Percentiles rank a stretch among this genome's conserved stretches.
Conservation (phyloP, 768 basidiomycete species). For the Boletus barrowsii region DNA sequence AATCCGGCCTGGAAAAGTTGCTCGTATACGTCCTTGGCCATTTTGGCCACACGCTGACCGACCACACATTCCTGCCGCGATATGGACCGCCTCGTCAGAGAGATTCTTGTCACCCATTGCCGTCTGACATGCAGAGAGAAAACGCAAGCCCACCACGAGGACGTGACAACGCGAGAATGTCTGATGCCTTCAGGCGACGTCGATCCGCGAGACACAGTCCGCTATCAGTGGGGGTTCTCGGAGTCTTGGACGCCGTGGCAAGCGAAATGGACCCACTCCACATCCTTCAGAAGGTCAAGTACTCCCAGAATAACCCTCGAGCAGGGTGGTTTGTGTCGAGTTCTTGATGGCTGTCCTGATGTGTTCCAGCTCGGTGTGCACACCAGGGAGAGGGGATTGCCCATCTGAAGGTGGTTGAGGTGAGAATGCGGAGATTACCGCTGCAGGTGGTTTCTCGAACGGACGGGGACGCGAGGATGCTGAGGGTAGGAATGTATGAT, state of each 20-base stretch:
- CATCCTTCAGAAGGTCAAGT: not conserved
- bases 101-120: slow-evolving; percentile 34
- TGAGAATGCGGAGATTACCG: not conserved
- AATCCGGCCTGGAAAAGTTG: not conserved
- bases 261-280: slow-evolving; percentile 25
- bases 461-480: slow-evolving; percentile 5
- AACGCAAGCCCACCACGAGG: slow-evolving; percentile 35
- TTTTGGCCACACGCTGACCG: no score
- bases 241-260: slow-evolving; percentile 28
- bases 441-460: not conserved
- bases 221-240: slow-evolving; percentile 19
- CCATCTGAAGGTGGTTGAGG: slow-evolving; percentile 10
- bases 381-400: not conserved
- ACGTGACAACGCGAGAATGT: not conserved
- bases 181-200: not conserved
- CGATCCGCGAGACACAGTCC: slow-evolving; percentile 14
- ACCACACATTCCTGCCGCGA: slow-evolving; percentile 45
- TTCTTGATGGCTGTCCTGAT: not conserved
- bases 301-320: not conserved
- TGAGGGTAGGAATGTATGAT: slow-evolving; percentile 29
- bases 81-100: slow-evolving; percentile 37
- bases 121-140: slow-evolving; percentile 47
- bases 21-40: not conserved
- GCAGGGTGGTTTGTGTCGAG: not conserved
- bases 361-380: slow-evolving; percentile 20